Evolutionary conservation across 2,329 filamentous ascomycete species (phyloP).

Genomic region (Emydomyces testavorans): DNA sequence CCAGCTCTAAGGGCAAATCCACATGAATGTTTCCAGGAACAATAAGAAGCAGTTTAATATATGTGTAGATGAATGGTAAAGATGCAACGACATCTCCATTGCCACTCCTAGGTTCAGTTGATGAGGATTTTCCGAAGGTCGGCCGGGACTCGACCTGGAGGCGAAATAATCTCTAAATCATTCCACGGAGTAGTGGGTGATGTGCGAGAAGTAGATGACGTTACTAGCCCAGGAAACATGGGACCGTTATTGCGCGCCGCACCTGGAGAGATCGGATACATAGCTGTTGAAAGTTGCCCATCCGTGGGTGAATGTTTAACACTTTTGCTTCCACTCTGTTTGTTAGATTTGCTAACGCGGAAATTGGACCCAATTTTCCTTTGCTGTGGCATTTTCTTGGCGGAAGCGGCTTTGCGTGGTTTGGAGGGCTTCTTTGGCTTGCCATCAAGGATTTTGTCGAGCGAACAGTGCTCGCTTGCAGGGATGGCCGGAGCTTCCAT

Average conservation of each 20-base stretch:
- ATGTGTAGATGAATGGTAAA: neutral
- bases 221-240: conserved; percentile 19
- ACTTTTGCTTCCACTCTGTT: conserved; percentile 20
- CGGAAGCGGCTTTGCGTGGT: conserved; percentile 11
- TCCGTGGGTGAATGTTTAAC: conserved; percentile 19
- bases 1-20: neutral
- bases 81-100: neutral
- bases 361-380: conserved; percentile 10
- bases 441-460: conserved; percentile 18
- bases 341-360: conserved; percentile 11
- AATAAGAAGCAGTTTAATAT: neutral
- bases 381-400: conserved; percentile 7
- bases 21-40: neutral
- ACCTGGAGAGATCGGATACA: conserved; percentile 27
- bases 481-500: conserved; percentile 15
- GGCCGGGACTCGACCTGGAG: conserved; percentile 18
- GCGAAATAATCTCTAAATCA: conserved; percentile 16
- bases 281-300: conserved; percentile 23
- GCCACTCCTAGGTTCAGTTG: neutral
- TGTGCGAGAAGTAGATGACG: conserved; percentile 3
- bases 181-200: conserved; percentile 10
- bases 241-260: conserved; percentile 30
- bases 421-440: conserved; percentile 17
- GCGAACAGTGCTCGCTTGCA: conserved; percentile 16
- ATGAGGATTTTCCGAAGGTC: conserved; percentile 6